These are phyloP conservation scores for Dactylellina parvicollis DNA, from an alignment of 2,329 filamentous ascomycete species.

Conservation along the genomic window DNA sequence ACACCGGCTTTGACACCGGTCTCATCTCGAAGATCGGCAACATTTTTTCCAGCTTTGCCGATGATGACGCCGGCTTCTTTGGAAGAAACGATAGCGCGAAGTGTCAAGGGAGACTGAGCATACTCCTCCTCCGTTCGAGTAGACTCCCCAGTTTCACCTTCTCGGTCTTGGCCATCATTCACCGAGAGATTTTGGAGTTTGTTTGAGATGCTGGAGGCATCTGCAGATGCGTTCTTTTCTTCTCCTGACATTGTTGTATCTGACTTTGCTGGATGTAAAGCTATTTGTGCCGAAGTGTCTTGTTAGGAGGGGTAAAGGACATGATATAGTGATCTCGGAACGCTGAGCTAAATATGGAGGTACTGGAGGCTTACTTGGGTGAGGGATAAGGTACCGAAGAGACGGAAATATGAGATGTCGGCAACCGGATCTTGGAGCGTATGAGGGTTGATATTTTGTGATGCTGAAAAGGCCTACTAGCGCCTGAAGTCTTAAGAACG, in stretches of 20 bases:
- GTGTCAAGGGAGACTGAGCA: slow-evolving; percentile 86
- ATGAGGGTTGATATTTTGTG: too few relatives aligned
- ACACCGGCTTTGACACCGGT: slow-evolving; percentile 98
- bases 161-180: slow-evolving; percentile 69
- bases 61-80: slow-evolving; percentile 99
- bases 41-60: slow-evolving; percentile 97
- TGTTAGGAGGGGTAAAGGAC: too few relatives aligned
- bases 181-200: slow-evolving; percentile 70
- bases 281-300: not conserved
- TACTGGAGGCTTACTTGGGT: slow-evolving; percentile 52
- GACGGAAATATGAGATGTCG: too few relatives aligned
- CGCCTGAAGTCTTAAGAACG: too few relatives aligned
- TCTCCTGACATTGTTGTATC: slow-evolving; percentile 55
- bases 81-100: slow-evolving; percentile 96
- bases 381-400: too few relatives aligned
- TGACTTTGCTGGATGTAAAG: slow-evolving; percentile 5
- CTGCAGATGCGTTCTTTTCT: slow-evolving; percentile 53
- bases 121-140: slow-evolving; percentile 96
- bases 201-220: slow-evolving; percentile 47
- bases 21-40: slow-evolving; percentile 94
- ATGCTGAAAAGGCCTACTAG: too few relatives aligned
- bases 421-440: too few relatives aligned
- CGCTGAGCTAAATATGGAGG: slow-evolving; percentile 47
- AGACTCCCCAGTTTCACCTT: slow-evolving; percentile 78
- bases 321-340: slow-evolving; percentile 13